These are phyloP conservation scores for Trichocomaceae sp. DNA, from an alignment of 2,329 filamentous ascomycete genomes.

Conservation along the genomic window DNA sequence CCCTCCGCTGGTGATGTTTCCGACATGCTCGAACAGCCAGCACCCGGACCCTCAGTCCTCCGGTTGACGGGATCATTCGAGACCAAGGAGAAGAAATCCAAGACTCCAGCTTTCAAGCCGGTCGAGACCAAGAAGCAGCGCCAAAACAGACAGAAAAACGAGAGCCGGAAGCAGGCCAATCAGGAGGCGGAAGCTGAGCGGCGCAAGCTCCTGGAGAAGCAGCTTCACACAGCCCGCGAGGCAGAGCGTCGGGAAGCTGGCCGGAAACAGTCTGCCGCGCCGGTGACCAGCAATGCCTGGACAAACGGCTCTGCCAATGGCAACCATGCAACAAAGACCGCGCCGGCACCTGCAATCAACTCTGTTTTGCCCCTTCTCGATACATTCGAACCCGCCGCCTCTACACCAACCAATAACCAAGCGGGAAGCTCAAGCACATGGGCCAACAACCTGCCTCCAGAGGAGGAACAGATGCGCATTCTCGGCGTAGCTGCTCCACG, in stretches of 20 bases:
- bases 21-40: slow-evolving; percentile 79
- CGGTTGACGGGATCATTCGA: slow-evolving; percentile 65
- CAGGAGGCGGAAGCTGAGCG: slow-evolving; percentile 74
- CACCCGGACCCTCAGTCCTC: slow-evolving; percentile 64
- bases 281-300: slow-evolving; percentile 48
- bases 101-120: slow-evolving; percentile 55
- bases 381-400: slow-evolving; percentile 32
- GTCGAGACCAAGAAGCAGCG: slow-evolving; percentile 90
- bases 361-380: slow-evolving; percentile 31
- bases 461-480: slow-evolving; percentile 55
- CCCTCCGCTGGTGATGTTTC: slow-evolving; percentile 60
- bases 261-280: slow-evolving; percentile 40
- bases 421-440: slow-evolving; percentile 30
- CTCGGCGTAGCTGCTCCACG: slow-evolving; percentile 35
- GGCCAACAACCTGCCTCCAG: slow-evolving; percentile 47
- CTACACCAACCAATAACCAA: slow-evolving; percentile 6
- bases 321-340: slow-evolving; percentile 17
- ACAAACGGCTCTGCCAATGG: slow-evolving; percentile 27
- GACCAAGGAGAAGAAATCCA: slow-evolving; percentile 52
- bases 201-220: slow-evolving; percentile 69
- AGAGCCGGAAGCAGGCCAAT: slow-evolving; percentile 66
- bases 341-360: slow-evolving; percentile 15
- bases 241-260: slow-evolving; percentile 72
- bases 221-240: slow-evolving; percentile 72
- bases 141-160: slow-evolving; percentile 83